These are phyloP conservation scores for Pseudofabraea citricarpa DNA, from an alignment of 2,329 filamentous ascomycete genomes.

Conservation along the genomic window DNA sequence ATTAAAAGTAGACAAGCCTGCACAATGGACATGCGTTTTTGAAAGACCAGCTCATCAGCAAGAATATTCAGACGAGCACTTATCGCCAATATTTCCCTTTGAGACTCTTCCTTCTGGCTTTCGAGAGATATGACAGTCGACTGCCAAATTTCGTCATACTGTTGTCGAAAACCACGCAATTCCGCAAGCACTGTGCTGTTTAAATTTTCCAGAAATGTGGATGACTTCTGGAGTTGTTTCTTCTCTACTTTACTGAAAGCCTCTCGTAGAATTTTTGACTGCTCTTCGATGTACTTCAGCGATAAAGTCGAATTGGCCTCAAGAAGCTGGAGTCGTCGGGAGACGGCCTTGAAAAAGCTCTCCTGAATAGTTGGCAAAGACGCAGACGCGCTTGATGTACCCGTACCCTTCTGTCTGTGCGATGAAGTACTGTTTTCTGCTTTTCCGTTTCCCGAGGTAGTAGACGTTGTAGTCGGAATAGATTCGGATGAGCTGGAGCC, in stretches of 20 bases:
- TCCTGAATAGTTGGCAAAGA: constrained; percentile 85
- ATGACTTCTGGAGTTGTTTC: constrained; percentile 78
- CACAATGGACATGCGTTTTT: constrained; percentile 89
- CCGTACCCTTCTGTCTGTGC: constrained; percentile 26
- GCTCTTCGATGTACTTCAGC: constrained; percentile 93
- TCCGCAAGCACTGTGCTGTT: constrained; percentile 85
- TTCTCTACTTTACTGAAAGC: constrained; percentile 84
- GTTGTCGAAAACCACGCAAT: constrained; percentile 68
- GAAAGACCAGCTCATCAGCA: constrained; percentile 84
- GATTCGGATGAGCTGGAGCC: constrained; percentile 1
- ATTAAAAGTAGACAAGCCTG: constrained; percentile 84
- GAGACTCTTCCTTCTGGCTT: constrained; percentile 77
- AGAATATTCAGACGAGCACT: constrained; percentile 77
- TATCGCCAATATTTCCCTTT: constrained; percentile 78
- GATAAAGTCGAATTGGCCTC: constrained; percentile 92
- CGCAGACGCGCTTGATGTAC: constrained; percentile 37
- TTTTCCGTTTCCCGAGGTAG: constrained; percentile 8
- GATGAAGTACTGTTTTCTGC: constrained; percentile 13
- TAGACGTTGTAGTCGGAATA: constrained; percentile 2
- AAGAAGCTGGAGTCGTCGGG: constrained; percentile 85
- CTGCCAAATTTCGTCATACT: constrained; percentile 97
- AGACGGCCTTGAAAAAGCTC: constrained; percentile 94
- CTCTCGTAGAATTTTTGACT: constrained; percentile 84
- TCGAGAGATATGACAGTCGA: constrained; percentile 90
- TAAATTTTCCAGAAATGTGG: constrained; percentile 74